Evolutionary conservation across 2,329 filamentous ascomycete genomes (phyloP).

Genomic region (Colletotrichum chlorophyti): DNA sequence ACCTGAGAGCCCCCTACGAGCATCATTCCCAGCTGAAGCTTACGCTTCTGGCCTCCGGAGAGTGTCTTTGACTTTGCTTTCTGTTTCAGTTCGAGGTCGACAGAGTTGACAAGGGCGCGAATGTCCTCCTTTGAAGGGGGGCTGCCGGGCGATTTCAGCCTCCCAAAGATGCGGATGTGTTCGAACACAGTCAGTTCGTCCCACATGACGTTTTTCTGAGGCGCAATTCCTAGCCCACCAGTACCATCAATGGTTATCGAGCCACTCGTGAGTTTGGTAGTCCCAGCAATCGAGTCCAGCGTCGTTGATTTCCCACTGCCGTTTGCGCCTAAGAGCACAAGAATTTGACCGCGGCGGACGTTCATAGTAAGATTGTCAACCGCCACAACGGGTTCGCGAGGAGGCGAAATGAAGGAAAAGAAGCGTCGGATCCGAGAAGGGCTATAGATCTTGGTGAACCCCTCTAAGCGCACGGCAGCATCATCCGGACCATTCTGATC

Average conservation of each 20-base stretch:
- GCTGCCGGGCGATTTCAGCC: slow-evolving; percentile 71
- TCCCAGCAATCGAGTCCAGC: slow-evolving; percentile 84
- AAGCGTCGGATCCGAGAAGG: slow-evolving; percentile 67
- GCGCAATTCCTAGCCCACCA: slow-evolving; percentile 84
- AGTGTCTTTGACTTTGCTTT: slow-evolving; percentile 77
- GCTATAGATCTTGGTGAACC: slow-evolving; percentile 80
- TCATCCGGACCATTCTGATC: slow-evolving; percentile 39
- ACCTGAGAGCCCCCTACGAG: slow-evolving; percentile 87
- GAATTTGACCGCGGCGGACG: slow-evolving; percentile 80
- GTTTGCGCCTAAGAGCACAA: slow-evolving; percentile 87
- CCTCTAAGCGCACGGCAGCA: slow-evolving; percentile 72
- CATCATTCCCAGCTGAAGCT: slow-evolving; percentile 94
- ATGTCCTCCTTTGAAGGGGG: slow-evolving; percentile 66
- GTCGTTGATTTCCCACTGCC: slow-evolving; percentile 92
- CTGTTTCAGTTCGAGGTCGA: slow-evolving; percentile 79
- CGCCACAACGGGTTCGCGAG: slow-evolving; percentile 75
- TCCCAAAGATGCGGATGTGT: slow-evolving; percentile 84
- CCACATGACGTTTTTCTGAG: slow-evolving; percentile 95
- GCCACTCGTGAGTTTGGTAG: slow-evolving; percentile 78
- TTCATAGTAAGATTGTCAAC: slow-evolving; percentile 77
- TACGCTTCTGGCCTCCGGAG: slow-evolving; percentile 90
- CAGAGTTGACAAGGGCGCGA: slow-evolving; percentile 67
- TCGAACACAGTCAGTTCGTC: slow-evolving; percentile 86
- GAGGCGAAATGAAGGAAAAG: slow-evolving; percentile 52
- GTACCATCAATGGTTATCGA: slow-evolving; percentile 78